A percentile compares a stretch with the other conserved stretches of the same genome.
These are phyloP conservation scores for Gentiana dahurica DNA, from an alignment of 257 asterid species.

Conservation along the genomic window DNA sequence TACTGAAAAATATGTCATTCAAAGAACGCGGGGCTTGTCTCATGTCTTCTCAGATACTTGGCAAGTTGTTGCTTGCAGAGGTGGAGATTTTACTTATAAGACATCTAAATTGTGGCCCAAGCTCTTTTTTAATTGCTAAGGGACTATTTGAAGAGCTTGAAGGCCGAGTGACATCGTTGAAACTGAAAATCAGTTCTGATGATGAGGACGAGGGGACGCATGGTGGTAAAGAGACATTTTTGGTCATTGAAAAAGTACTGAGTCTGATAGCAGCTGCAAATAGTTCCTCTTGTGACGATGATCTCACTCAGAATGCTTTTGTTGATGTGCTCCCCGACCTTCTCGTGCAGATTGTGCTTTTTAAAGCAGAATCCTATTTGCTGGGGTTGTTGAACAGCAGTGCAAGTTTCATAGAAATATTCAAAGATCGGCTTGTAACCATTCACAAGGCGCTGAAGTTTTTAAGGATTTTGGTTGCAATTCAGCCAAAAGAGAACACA, in stretches of 20 bases:
- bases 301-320: background rate
- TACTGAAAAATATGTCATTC: background rate
- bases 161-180: background rate
- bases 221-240: background rate
- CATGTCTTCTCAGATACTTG: background rate
- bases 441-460: no score
- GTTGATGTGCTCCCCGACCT: background rate
- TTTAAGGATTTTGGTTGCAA: no score
- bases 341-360: background rate
- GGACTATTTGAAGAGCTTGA: background rate
- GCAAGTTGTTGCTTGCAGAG: background rate
- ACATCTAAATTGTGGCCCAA: background rate
- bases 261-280: background rate
- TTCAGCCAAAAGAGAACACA: background rate
- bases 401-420: no score
- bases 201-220: no score
- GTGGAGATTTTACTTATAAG: constrained; percentile 3
- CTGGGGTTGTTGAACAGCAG: background rate
- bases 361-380: constrained; percentile 2
- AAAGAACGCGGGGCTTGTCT: background rate
- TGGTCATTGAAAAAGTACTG: background rate
- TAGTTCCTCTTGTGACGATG: background rate
- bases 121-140: no score
- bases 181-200: background rate
- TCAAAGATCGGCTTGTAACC: background rate